These are phyloP conservation scores for Fraxinus americana DNA, from an alignment of 257 asterid genomes.

Conservation along the genomic window DNA sequence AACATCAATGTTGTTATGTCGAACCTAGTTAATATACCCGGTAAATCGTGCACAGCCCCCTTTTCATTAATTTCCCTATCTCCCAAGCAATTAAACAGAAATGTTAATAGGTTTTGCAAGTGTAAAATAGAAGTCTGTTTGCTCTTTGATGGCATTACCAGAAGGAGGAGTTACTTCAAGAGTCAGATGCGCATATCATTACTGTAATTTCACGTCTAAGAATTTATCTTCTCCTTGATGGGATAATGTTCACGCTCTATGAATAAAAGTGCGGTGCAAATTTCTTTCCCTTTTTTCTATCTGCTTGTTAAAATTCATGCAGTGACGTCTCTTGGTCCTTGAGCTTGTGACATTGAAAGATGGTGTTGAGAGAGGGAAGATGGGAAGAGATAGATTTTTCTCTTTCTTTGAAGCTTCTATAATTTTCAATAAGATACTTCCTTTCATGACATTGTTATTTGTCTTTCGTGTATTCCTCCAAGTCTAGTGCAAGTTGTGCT, in stretches of 20 bases:
- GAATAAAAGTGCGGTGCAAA: neutral
- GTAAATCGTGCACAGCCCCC: neutral
- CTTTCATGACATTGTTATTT: neutral
- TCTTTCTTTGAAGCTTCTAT: slow-evolving; percentile 8
- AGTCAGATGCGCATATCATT: neutral
- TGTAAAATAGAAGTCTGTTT: neutral
- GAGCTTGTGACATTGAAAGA: neutral
- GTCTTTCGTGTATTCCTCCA: neutral
- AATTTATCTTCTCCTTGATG: neutral
- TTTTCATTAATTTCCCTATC: slow-evolving; percentile 1
- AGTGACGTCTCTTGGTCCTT: no score
- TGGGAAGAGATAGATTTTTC: neutral
- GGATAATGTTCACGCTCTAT: neutral
- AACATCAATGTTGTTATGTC: neutral
- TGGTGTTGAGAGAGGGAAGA: neutral
- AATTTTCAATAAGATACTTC: slow-evolving; percentile 9
- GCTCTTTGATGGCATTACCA: neutral
- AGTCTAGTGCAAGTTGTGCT: neutral
- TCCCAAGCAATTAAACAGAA: neutral
- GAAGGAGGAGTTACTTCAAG: neutral
- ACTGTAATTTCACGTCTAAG: neutral
- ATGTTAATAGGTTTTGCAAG: neutral
- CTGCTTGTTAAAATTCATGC: no score
- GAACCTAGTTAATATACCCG: neutral
- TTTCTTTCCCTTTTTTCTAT: neutral